These are phyloP conservation scores for Populus davidiana DNA, from an alignment of 345 rosid genomes.

Conservation along the genomic window DNA sequence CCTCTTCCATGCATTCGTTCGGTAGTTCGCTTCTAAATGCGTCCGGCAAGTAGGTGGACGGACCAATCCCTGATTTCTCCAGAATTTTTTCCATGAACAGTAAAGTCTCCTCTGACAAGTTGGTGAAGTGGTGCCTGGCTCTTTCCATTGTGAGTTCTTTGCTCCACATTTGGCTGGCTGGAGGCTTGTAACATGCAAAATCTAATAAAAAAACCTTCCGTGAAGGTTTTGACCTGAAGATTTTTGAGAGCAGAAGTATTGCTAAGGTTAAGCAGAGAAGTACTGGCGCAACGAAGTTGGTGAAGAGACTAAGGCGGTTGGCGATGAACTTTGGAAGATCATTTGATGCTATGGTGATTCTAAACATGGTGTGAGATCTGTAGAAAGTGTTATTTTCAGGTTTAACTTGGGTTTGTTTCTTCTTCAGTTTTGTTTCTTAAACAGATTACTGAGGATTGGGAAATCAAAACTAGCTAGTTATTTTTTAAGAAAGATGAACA, in stretches of 20 bases:
- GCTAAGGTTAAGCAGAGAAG: neutral
- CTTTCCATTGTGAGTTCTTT: neutral
- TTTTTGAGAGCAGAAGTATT: neutral
- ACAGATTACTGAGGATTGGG: no score
- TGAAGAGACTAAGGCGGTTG: neutral
- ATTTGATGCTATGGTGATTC: neutral
- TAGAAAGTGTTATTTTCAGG: neutral
- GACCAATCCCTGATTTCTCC: slow-evolving; percentile 37
- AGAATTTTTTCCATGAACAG: neutral
- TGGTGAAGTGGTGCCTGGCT: neutral
- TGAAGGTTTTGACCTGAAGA: neutral
- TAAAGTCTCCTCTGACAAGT: neutral
- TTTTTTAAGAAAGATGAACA: no score
- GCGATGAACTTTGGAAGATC: neutral
- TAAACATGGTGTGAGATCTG: neutral
- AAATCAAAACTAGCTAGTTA: no score
- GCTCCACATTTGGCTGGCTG: neutral
- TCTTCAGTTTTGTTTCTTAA: no score
- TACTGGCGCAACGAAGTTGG: neutral
- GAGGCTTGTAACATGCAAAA: neutral
- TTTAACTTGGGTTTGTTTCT: neutral
- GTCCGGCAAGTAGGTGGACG: slow-evolving; percentile 23
- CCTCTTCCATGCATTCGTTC: slow-evolving; percentile 25
- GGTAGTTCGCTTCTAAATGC: slow-evolving; percentile 16
- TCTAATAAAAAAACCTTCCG: neutral